Evolutionary conservation across 73 alveolate species (phyloP).

Genomic region (Durusdinium trenchii): DNA sequence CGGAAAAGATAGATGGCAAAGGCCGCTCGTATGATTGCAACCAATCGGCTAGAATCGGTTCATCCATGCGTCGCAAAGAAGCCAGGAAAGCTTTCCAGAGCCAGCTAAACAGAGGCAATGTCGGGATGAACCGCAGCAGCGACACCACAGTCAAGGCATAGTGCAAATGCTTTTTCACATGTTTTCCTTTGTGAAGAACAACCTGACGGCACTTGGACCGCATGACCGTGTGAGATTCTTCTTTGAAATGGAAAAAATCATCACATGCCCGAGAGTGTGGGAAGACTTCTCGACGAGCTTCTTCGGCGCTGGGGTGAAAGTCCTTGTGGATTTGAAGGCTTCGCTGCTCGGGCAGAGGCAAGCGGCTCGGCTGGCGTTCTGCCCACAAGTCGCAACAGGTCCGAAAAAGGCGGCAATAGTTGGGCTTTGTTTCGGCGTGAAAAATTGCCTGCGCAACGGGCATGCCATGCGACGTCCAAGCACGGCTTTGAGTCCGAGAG

Average conservation of each 20-base stretch:
- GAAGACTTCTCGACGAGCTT: background rate
- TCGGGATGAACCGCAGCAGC: background rate
- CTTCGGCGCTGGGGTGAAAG: background rate
- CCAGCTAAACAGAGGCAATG: background rate
- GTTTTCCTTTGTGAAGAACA: background rate
- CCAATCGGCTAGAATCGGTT: background rate
- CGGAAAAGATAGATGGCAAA: background rate
- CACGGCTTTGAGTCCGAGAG: background rate
- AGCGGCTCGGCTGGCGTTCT: background rate
- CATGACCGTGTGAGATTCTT: background rate
- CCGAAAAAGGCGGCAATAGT: background rate
- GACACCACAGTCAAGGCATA: background rate
- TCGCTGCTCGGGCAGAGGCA: background rate
- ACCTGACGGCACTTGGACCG: background rate
- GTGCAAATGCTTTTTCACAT: background rate
- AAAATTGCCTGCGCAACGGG: conserved; percentile 28
- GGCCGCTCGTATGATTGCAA: conserved; percentile 12
- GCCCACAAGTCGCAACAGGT: background rate
- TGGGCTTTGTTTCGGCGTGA: background rate
- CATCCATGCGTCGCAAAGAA: background rate
- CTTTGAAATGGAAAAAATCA: background rate
- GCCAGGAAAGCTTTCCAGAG: background rate
- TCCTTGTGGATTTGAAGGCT: background rate
- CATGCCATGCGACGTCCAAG: background rate
- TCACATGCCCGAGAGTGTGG: conserved; percentile 11